Conservation (phyloP, 768 basidiomycete species). For the Baorangia bicolor region DNA sequence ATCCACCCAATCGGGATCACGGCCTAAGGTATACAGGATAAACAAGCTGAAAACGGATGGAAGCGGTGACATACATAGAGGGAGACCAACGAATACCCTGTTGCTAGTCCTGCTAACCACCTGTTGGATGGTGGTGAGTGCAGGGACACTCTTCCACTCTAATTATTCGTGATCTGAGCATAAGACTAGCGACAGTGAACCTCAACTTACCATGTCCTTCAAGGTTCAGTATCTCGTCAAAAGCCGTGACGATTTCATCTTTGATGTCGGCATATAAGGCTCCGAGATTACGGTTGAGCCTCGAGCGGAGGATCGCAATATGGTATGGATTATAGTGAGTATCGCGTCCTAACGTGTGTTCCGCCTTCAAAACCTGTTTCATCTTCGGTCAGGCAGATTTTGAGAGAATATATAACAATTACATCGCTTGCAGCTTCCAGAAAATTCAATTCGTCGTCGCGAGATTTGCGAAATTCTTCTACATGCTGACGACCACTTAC, state of each 20-base stretch:
- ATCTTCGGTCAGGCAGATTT: neutral
- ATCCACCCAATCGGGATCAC: slow-evolving; percentile 29
- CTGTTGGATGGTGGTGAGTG: neutral
- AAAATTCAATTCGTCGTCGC: slow-evolving; percentile 41
- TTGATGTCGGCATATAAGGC: slow-evolving; percentile 39
- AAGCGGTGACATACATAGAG: slow-evolving; percentile 8
- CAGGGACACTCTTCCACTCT: slow-evolving; percentile 17
- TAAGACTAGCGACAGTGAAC: neutral
- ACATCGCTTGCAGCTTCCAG: slow-evolving; percentile 19
- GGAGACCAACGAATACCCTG: slow-evolving; percentile 14
- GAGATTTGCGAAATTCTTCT: slow-evolving; percentile 41
- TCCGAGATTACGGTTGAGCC: slow-evolving; percentile 39
- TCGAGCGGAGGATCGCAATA: slow-evolving; percentile 26
- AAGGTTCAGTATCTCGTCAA: slow-evolving; percentile 36
- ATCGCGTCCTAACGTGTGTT: slow-evolving; percentile 38
- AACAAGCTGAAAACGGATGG: neutral
- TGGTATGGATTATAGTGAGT: slow-evolving; percentile 34
- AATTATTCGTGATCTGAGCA: neutral
- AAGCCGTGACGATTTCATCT: slow-evolving; percentile 44
- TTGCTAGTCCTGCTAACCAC: slow-evolving; percentile 9
- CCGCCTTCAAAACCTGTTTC: slow-evolving; percentile 35
- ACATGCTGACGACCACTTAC: slow-evolving; percentile 31
- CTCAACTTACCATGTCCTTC: slow-evolving; percentile 14
- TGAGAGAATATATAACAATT: neutral
- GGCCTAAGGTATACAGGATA: neutral